Percentiles rank a stretch among this genome's conserved stretches.
Evolutionary conservation across 305 asterid genomes (phyloP).

Genomic region (Striga hermonthica): DNA sequence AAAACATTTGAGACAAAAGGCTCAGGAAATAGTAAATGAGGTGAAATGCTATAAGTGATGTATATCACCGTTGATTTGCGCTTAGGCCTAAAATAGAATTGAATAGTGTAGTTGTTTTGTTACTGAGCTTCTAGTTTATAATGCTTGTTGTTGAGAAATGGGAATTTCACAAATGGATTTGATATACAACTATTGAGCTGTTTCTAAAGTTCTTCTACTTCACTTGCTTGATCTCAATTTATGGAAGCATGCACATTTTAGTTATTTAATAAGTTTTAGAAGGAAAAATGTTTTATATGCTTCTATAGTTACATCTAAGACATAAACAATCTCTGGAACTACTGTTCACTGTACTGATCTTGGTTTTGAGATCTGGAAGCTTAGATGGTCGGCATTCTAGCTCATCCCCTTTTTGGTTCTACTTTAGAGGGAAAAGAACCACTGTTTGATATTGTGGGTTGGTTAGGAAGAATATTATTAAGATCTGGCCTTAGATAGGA

Average conservation of each 20-base stretch:
- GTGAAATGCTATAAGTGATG: too few relatives aligned
- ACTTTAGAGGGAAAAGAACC: too few relatives aligned
- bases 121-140: background rate
- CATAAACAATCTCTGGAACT: conserved; percentile 15
- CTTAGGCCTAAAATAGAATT: background rate
- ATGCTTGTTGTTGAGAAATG: background rate
- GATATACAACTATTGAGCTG: background rate
- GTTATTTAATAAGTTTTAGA: background rate
- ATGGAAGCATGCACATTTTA: background rate
- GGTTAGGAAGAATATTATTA: too few relatives aligned
- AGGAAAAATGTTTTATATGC: conserved; percentile 1
- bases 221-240: conserved; percentile 4
- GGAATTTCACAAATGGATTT: conserved; percentile 9
- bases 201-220: background rate
- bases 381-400: conserved; percentile 4
- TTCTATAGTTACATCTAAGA: background rate
- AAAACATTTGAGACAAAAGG: too few relatives aligned
- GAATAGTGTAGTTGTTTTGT: conserved; percentile 2
- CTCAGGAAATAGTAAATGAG: too few relatives aligned
- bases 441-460: too few relatives aligned
- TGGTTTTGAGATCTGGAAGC: conserved; percentile 8
- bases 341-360: background rate
- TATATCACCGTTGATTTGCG: background rate
- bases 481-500: too few relatives aligned
- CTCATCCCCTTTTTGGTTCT: background rate